A percentile compares a stretch with the other conserved stretches of the same genome.
Conservation (phyloP, 495 filamentous ascomycete species). For the Talaromyces ruber region DNA sequence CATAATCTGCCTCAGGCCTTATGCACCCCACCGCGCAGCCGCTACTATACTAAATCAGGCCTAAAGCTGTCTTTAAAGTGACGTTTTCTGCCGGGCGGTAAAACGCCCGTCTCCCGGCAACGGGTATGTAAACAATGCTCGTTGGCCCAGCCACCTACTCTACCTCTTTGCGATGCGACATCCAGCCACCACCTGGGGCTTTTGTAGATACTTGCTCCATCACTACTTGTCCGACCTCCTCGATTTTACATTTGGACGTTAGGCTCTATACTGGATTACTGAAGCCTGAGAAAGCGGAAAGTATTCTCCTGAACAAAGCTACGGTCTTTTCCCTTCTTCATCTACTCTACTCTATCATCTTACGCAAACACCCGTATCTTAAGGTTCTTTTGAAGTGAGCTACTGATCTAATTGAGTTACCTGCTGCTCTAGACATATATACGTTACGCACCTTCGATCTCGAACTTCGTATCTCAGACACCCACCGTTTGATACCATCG, state of each 20-base stretch:
- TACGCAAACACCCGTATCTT: constrained; percentile 12
- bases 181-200: constrained; percentile 24
- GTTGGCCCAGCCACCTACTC: constrained; percentile 40
- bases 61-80: not conserved
- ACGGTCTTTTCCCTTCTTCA: constrained; percentile 21
- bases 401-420: constrained; percentile 8
- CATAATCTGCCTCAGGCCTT: not conserved
- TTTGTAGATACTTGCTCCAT: not conserved
- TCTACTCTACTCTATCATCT: constrained; percentile 20
- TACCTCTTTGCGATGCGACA: constrained; percentile 19
- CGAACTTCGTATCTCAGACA: constrained; percentile 10
- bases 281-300: constrained; percentile 11
- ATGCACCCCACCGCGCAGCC: not conserved
- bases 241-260: not conserved
- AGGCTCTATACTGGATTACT: not conserved
- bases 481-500: not conserved
- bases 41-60: not conserved
- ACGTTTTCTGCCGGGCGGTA: constrained; percentile 21
- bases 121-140: constrained; percentile 34
- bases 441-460: constrained; percentile 24
- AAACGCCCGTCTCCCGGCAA: constrained; percentile 25
- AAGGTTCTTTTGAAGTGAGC: not conserved
- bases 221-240: constrained; percentile 5
- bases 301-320: constrained; percentile 23
- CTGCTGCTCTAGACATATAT: constrained; percentile 9